Base-by-base conservation (phyloP, 305 asterid genomes). In the Fraxinus sp. region DNA sequence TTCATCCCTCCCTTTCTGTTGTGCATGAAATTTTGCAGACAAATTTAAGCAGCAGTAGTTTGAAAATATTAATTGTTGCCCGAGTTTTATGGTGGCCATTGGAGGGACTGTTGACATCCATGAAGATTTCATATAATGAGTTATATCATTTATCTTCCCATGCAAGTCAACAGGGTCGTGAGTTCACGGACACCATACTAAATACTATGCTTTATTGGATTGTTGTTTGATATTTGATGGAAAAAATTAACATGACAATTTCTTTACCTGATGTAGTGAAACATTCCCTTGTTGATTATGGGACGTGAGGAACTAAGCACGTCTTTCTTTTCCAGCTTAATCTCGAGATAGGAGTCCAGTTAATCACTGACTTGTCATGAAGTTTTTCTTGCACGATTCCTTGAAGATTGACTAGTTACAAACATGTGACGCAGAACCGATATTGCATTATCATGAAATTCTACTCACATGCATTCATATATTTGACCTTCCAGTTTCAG, bases 1-100 rank as follows among this genome's bases (percentile, higher is more conserved):
- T 84, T 79, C 96, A 92, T 77, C 96, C 96, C 32, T 86, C 93
- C 18, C 89, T 92, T 80, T 77, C 90, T 75, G 87, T 88, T 79
- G 70, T 89, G 87, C 86, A 88, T 77, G 91, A 83, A 55, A 81
- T 89, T 79, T 83, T 90, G 88, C 80, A 46, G 87, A 79, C 86
- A 18, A 52, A 66, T 46, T 46, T 84, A 32, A 80, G 85, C 52
- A 68, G 87, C 81, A 80, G 78, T 77, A 77, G 75, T 83, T 70
- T 85, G 39, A 89, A 87, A 89, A 33, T 90, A 83, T 83, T 92
- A 78, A 81, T 92, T 79, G 93, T 92, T 77, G 87, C 93, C 37
- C 88, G 81, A 77, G 85, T 90, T 79, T 87, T 86, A 86, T 90
- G 92, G 94, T 85, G 86, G 84, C 87, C 94, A 64, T 77, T 92